phyloP scores from a whole-genome alignment of 1,139 yeast genomes.

The Lodderomyces beijingensis region DNA sequence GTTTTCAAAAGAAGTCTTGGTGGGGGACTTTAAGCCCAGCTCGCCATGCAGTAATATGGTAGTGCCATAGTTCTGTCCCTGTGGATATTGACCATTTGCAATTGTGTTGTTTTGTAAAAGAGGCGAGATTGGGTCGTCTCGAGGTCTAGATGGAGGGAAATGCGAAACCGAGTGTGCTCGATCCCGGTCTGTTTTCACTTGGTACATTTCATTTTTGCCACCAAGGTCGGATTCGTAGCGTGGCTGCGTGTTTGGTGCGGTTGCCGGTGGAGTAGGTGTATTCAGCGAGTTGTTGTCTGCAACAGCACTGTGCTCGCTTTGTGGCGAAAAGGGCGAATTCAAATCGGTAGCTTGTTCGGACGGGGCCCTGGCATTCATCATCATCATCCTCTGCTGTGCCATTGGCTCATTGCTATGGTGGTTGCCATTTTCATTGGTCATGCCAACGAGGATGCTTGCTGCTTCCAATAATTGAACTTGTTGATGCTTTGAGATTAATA shows the following conservation, averaged over 20 bases:
- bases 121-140: background rate
- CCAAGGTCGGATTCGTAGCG: background rate
- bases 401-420: constrained; percentile 1
- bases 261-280: constrained; percentile 11
- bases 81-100: too few relatives aligned
- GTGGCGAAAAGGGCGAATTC: constrained; percentile 10
- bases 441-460: constrained; percentile 77
- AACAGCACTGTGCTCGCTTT: constrained; percentile 1
- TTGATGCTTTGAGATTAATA: constrained; percentile 82
- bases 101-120: too few relatives aligned
- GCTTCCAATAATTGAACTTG: constrained; percentile 87
- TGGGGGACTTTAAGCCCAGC: too few relatives aligned
- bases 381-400: background rate
- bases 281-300: constrained; percentile 3
- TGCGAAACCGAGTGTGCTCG: background rate
- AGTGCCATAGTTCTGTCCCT: too few relatives aligned
- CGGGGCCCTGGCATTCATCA: constrained; percentile 7
- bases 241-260: background rate
- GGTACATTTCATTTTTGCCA: background rate
- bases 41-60: too few relatives aligned
- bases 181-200: background rate
- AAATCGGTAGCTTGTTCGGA: constrained; percentile 7
- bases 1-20: too few relatives aligned
- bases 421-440: constrained; percentile 47
- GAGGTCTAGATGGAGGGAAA: background rate